These are phyloP conservation scores for Botrytis pseudocinerea DNA, from an alignment of 2,329 filamentous ascomycete species.

Conservation along the genomic window DNA sequence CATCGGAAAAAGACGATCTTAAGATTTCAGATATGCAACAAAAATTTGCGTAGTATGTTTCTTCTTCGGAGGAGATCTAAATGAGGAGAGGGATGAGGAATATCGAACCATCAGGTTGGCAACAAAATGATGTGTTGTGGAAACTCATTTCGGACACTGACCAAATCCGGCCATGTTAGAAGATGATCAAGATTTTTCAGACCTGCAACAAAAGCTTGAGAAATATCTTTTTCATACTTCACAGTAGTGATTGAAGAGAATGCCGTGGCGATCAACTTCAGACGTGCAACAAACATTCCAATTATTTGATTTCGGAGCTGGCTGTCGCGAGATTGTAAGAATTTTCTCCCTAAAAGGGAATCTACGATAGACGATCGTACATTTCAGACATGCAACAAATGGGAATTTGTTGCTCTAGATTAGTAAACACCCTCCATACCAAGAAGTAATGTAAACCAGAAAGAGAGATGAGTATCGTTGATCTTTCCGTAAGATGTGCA, in stretches of 20 bases:
- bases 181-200: conserved; percentile 19
- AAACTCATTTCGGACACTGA: conserved; percentile 1
- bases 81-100: background rate
- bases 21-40: conserved; percentile 14
- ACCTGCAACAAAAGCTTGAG: conserved; percentile 19
- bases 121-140: background rate
- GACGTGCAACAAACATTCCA: conserved; percentile 11
- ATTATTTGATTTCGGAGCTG: background rate
- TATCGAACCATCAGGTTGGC: background rate
- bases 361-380: conserved; percentile 12
- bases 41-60: background rate
- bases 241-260: background rate
- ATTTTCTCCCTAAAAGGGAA: conserved; percentile 13
- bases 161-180: conserved; percentile 4
- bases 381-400: conserved; percentile 16
- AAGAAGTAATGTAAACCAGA: background rate
- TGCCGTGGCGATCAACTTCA: background rate
- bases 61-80: background rate
- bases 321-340: background rate
- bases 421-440: background rate
- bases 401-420: background rate
- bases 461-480: conserved; percentile 9
- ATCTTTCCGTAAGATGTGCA: conserved; percentile 19
- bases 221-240: background rate
- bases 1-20: background rate